Evolutionary conservation across 2,329 filamentous ascomycete genomes (phyloP).

Genomic region (Ophiognomonia clavigignenti-juglandacearum): DNA sequence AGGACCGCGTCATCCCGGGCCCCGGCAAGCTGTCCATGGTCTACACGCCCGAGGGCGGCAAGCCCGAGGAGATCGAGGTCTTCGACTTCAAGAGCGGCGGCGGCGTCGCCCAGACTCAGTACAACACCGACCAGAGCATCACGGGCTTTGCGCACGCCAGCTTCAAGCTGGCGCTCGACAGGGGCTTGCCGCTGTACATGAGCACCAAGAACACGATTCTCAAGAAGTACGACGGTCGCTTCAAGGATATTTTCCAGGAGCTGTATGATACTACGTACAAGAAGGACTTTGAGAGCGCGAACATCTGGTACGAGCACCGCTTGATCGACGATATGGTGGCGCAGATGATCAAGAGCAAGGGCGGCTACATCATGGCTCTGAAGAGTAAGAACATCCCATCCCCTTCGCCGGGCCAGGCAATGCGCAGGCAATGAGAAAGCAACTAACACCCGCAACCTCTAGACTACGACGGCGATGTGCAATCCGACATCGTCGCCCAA

Average conservation of each 20-base stretch:
- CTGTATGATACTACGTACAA: conserved; percentile 87
- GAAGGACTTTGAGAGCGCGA: conserved; percentile 81
- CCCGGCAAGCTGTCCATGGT: conserved; percentile 91
- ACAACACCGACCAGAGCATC: conserved; percentile 98
- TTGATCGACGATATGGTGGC: conserved; percentile 99
- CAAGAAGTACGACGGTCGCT: conserved; percentile 96
- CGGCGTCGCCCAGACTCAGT: conserved; percentile 89
- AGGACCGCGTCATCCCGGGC: conserved; percentile 78
- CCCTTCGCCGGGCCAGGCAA: too few species aligned
- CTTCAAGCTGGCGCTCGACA: conserved; percentile 90
- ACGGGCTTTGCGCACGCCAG: conserved; percentile 89
- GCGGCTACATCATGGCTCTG: conserved; percentile 94
- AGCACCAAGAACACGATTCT: conserved; percentile 99
- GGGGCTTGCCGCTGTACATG: conserved; percentile 94
- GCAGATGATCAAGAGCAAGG: conserved; percentile 99
- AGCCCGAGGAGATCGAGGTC: conserved; percentile 83
- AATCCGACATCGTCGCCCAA: conserved; percentile 97
- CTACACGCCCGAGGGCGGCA: conserved; percentile 77
- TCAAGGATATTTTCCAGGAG: conserved; percentile 99
- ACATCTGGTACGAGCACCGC: conserved; percentile 99
- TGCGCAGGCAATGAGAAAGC: too few species aligned
- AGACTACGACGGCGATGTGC: conserved; percentile 99
- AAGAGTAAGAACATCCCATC: conserved; percentile 68
- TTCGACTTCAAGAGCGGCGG: conserved; percentile 81
- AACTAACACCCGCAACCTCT: neutral